Conservation (phyloP, 1,284 basidiomycete species). For the Erythrobasidium hasegawianum region DNA sequence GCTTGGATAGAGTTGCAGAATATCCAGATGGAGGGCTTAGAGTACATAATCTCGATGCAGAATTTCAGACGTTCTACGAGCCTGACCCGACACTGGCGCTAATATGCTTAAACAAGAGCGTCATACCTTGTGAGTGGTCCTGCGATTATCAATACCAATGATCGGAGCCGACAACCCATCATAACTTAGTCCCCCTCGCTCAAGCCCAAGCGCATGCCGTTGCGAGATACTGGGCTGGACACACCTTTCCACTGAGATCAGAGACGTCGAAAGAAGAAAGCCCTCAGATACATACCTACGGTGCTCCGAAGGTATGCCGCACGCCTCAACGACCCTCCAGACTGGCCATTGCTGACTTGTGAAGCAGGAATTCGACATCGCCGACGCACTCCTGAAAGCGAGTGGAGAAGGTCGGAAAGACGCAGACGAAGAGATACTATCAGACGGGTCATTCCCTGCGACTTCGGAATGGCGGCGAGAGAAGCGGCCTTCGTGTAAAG, state of each 20-base stretch:
- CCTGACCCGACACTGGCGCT: conserved; percentile 50
- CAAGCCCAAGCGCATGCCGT: conserved; percentile 51
- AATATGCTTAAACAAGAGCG: conserved; percentile 41
- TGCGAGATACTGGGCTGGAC: conserved; percentile 46
- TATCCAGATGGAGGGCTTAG: conserved; percentile 46
- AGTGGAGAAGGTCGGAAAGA: conserved; percentile 30
- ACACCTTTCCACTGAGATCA: conserved; percentile 39
- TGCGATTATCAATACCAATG: too few species aligned
- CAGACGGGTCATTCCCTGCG: conserved; percentile 32
- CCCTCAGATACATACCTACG: conserved; percentile 25
- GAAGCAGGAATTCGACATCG: conserved; percentile 26
- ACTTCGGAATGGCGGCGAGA: conserved; percentile 30
- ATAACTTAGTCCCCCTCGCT: conserved; percentile 51
- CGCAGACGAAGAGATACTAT: conserved; percentile 34
- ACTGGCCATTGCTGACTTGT: neutral
- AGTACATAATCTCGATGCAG: conserved; percentile 46
- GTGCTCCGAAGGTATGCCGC: conserved; percentile 14
- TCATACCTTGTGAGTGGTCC: conserved; percentile 15
- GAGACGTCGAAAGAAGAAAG: neutral
- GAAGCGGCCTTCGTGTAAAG: conserved; percentile 16
- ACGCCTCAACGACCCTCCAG: neutral
- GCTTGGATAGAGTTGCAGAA: conserved; percentile 24
- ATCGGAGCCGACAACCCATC: conserved; percentile 45
- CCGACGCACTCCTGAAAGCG: conserved; percentile 24
- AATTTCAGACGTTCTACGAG: conserved; percentile 50